phyloP scores from a whole-genome alignment of 2,329 filamentous ascomycete genomes.

The Talaromyces sp. region DNA sequence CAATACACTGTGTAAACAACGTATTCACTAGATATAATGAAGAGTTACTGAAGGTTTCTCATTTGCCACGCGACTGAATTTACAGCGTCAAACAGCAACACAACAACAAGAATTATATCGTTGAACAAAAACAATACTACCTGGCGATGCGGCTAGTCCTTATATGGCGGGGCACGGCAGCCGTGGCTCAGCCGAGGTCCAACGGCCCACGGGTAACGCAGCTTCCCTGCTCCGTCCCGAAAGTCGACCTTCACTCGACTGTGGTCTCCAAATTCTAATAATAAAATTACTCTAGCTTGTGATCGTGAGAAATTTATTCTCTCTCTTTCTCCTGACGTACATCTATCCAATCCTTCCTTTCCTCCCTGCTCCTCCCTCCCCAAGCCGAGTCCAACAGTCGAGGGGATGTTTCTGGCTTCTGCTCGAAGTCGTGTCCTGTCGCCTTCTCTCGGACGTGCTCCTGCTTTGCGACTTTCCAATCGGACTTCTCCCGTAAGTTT shows the following conservation, averaged over 20 bases:
- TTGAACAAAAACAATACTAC: background rate
- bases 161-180: background rate
- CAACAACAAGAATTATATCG: too few relatives aligned
- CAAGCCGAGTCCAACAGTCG: slow-evolving; percentile 12
- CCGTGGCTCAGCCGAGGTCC: background rate
- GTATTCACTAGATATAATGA: background rate
- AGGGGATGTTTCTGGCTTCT: slow-evolving; percentile 41
- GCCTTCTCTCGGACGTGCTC: slow-evolving; percentile 32
- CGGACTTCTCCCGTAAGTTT: slow-evolving; percentile 19
- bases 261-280: background rate
- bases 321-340: background rate
- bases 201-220: background rate
- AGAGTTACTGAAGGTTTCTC: too few relatives aligned
- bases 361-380: slow-evolving; percentile 10
- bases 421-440: slow-evolving; percentile 36
- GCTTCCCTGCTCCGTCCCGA: background rate
- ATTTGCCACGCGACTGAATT: too few relatives aligned
- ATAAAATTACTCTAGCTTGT: background rate
- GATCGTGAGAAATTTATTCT: background rate
- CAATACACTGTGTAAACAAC: background rate
- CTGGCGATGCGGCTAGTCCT: background rate
- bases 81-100: too few relatives aligned
- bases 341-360: slow-evolving; percentile 7
- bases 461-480: slow-evolving; percentile 26
- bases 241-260: background rate